Evolutionary conservation across 1,284 basidiomycete genomes (phyloP).

Genomic region (Stereum hirsutum): DNA sequence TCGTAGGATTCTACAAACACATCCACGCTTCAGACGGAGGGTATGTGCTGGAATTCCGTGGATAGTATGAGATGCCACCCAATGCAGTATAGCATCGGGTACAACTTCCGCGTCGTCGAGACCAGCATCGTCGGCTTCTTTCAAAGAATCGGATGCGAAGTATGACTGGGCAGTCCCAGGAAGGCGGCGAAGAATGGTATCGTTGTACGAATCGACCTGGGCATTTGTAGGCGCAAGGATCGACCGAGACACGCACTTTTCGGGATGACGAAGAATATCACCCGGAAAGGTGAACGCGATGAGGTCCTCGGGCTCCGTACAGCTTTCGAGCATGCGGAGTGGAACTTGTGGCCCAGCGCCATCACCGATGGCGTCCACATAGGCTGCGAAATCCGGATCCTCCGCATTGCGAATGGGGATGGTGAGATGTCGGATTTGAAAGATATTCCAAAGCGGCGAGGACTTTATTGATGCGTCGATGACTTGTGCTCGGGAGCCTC

Average conservation of each 20-base stretch:
- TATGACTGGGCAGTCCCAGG: conserved; percentile 16
- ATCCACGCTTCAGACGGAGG: conserved; percentile 23
- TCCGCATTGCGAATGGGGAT: conserved; percentile 27
- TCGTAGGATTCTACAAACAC: conserved; percentile 25
- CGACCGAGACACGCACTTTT: conserved; percentile 19
- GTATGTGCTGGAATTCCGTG: conserved; percentile 22
- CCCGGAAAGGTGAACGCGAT: conserved; percentile 27
- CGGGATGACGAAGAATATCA: conserved; percentile 18
- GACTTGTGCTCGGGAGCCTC: conserved; percentile 19
- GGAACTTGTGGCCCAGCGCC: conserved; percentile 20
- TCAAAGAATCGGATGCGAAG: conserved; percentile 20
- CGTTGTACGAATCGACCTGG: conserved; percentile 27
- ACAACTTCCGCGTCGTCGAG: conserved; percentile 14
- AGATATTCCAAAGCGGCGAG: conserved; percentile 23
- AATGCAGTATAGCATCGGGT: conserved; percentile 16
- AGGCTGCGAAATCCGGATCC: conserved; percentile 24
- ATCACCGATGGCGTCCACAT: conserved; percentile 29
- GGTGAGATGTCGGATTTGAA: conserved; percentile 19
- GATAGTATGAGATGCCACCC: conserved; percentile 15
- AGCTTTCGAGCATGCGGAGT: conserved; percentile 14
- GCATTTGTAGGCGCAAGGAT: conserved; percentile 28
- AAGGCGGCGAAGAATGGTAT: conserved; percentile 15
- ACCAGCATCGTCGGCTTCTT: conserved; percentile 16
- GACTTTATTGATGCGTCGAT: conserved; percentile 27
- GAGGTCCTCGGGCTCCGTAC: conserved; percentile 15